phyloP scores from a whole-genome alignment of 2,329 filamentous ascomycete genomes.

The Huntiella savannae region DNA sequence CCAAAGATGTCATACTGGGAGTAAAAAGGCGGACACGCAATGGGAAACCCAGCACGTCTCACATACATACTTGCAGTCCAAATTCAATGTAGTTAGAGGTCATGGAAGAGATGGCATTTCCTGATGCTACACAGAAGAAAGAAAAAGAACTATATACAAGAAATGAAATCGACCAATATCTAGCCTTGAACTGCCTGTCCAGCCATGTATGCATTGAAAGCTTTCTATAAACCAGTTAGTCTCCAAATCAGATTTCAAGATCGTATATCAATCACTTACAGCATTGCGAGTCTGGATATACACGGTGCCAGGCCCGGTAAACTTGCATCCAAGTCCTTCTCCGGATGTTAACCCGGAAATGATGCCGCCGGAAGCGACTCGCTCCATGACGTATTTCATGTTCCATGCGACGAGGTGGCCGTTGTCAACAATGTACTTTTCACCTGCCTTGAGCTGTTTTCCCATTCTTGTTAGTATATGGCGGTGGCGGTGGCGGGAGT shows the following conservation, averaged over 20 bases:
- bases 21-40: too few species aligned
- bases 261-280: conserved; percentile 23
- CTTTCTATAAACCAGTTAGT: conserved; percentile 20
- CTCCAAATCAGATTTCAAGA: neutral
- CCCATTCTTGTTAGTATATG: neutral
- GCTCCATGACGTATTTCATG: conserved; percentile 78
- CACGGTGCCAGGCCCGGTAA: conserved; percentile 75
- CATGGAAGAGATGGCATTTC: too few species aligned
- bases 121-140: neutral
- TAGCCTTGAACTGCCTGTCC: conserved; percentile 23
- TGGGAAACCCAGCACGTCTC: too few species aligned
- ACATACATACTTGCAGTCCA: too few species aligned
- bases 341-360: conserved; percentile 68
- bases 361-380: conserved; percentile 75
- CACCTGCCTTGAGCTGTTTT: conserved; percentile 38
- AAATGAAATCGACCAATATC: neutral
- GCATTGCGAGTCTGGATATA: conserved; percentile 87
- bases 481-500: too few species aligned
- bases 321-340: conserved; percentile 88
- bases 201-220: conserved; percentile 33
- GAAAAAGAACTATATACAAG: neutral
- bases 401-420: conserved; percentile 95
- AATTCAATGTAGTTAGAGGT: too few species aligned
- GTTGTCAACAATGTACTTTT: conserved; percentile 85
- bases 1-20: too few species aligned